These are phyloP conservation scores for Syncephalastrum sp. DNA, from an alignment of 371 early-diverging fungal genomes.

Conservation along the genomic window DNA sequence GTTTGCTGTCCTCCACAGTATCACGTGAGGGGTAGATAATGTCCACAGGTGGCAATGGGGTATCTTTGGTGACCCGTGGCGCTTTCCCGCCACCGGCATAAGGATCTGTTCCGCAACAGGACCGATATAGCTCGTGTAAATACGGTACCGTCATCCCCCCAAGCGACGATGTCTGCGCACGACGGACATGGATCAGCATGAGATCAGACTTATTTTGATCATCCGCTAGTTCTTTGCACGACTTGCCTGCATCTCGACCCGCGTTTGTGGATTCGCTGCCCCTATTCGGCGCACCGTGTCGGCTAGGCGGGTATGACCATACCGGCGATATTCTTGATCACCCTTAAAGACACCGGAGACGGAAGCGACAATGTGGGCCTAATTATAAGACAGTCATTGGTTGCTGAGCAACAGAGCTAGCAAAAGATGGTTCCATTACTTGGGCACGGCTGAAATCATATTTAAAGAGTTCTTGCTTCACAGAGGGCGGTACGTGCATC, in stretches of 20 bases:
- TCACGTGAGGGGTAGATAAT: constrained; percentile 32
- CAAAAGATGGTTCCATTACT: constrained; percentile 2
- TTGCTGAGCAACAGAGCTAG: neutral
- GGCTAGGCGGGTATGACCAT: constrained; percentile 44
- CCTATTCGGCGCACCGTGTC: constrained; percentile 27
- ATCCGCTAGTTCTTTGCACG: neutral
- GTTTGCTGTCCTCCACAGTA: constrained; percentile 28
- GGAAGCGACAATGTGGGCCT: constrained; percentile 43
- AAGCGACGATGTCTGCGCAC: constrained; percentile 40
- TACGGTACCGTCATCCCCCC: constrained; percentile 28
- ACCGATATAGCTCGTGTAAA: constrained; percentile 36
- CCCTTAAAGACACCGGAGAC: constrained; percentile 45
- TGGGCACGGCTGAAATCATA: constrained; percentile 44
- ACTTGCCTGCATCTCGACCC: constrained; percentile 48
- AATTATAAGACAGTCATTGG: neutral
- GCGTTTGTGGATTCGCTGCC: constrained; percentile 14
- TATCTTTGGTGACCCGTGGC: constrained; percentile 10
- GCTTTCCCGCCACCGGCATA: constrained; percentile 15
- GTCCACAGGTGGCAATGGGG: constrained; percentile 31
- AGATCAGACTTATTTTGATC: neutral
- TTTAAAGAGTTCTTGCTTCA: constrained; percentile 30
- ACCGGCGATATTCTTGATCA: constrained; percentile 17
- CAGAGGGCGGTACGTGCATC: constrained; percentile 39
- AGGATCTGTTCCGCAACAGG: constrained; percentile 38
- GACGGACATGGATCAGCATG: neutral